Percentiles rank a stretch among this genome's conserved stretches.
phyloP scores from a whole-genome alignment of 208 protist genomes.

The Zelonia costaricensis region DNA sequence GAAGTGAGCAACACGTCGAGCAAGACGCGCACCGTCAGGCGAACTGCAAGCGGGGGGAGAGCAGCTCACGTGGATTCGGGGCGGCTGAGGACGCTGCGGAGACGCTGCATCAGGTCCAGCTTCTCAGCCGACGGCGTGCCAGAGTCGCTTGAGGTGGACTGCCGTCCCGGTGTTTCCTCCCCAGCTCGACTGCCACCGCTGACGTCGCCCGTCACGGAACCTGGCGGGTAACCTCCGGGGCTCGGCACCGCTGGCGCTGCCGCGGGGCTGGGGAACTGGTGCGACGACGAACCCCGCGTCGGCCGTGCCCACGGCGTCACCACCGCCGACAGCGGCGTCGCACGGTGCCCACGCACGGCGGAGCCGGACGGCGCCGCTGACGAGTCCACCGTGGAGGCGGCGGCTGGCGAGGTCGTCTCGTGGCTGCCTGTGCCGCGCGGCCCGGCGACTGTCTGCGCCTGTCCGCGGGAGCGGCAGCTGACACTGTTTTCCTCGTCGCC shows the following conservation, averaged over 20 bases:
- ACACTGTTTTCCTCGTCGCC: background rate
- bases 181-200: background rate
- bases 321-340: background rate
- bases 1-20: too few relatives aligned
- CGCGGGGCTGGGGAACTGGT: background rate
- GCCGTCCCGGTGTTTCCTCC: background rate
- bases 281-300: background rate
- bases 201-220: background rate
- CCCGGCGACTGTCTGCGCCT: background rate
- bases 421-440: too few relatives aligned
- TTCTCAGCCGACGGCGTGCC: slow-evolving; percentile 1
- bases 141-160: background rate
- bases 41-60: too few relatives aligned
- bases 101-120: slow-evolving; percentile 27
- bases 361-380: too few relatives aligned
- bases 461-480: slow-evolving; percentile 7
- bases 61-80: too few relatives aligned
- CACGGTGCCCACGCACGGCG: background rate
- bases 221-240: background rate
- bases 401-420: too few relatives aligned
- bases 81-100: slow-evolving; percentile 16
- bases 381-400: too few relatives aligned
- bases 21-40: too few relatives aligned
- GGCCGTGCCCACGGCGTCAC: background rate
- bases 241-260: background rate